A percentile compares a stretch with the other conserved stretches of the same genome.
Evolutionary conservation across 2,329 filamentous ascomycete species (phyloP).

Genomic region (Arthrobotrys iridis): DNA sequence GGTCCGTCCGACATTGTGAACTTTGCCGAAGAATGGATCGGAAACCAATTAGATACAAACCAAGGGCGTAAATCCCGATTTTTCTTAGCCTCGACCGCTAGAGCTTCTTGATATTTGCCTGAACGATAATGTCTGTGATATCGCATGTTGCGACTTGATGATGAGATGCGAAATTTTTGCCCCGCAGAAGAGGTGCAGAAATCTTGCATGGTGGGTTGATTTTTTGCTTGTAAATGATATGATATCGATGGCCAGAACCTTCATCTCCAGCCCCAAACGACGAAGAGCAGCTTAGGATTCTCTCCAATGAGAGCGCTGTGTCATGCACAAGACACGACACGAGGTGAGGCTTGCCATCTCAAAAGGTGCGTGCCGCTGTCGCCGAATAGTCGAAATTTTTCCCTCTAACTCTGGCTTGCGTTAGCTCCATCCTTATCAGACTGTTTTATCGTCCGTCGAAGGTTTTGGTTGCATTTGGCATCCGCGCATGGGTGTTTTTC

Average conservation of each 20-base stretch:
- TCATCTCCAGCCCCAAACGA: slow-evolving; percentile 38
- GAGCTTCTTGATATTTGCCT: slow-evolving; percentile 11
- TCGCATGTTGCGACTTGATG: slow-evolving; percentile 25
- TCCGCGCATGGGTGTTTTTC: neutral
- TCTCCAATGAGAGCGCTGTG: slow-evolving; percentile 7
- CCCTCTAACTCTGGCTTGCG: slow-evolving; percentile 31
- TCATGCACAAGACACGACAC: slow-evolving; percentile 17
- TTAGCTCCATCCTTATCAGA: slow-evolving; percentile 46
- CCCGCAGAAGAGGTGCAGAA: slow-evolving; percentile 21
- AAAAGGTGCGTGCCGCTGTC: slow-evolving; percentile 28
- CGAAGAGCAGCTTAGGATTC: slow-evolving; percentile 16
- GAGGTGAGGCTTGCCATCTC: slow-evolving; percentile 18
- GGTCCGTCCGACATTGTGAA: slow-evolving; percentile 10
- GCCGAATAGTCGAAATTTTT: slow-evolving; percentile 48
- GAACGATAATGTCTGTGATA: neutral
- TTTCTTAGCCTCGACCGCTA: slow-evolving; percentile 20
- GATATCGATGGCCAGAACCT: slow-evolving; percentile 9
- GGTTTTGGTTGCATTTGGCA: slow-evolving; percentile 17
- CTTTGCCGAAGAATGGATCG: slow-evolving; percentile 32
- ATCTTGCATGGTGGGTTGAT: slow-evolving; percentile 18
- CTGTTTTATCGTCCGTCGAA: slow-evolving; percentile 29
- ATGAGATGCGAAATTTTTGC: slow-evolving; percentile 17
- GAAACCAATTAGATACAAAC: slow-evolving; percentile 13
- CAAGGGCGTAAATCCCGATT: slow-evolving; percentile 41
- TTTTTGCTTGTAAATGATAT: slow-evolving; percentile 6